Base-by-base conservation (phyloP, 2,329 filamentous ascomycete species). In the Trichophaea hybrida region DNA sequence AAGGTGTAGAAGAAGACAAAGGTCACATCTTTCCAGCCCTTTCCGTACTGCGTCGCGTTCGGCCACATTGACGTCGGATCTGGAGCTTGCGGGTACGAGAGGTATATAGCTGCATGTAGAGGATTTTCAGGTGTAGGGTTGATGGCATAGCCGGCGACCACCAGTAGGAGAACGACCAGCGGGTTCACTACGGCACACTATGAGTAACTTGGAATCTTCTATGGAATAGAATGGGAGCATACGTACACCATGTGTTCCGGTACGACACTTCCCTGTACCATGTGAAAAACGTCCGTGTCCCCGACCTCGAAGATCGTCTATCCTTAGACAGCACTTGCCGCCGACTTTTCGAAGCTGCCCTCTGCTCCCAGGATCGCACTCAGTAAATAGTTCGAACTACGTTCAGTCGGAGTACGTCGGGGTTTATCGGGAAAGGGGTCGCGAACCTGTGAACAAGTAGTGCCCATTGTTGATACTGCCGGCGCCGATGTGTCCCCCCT, bases 1-100 rank as follows among this genome's bases (percentile, higher is more conserved):
- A 96, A 75, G 44, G 81, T 91, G 74, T 96, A 96, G 75, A 96
- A 96, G 61, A 76, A 75, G 58, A 96, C 87, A 69, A 97, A 91
- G 48, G 86, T 85, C 57, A 95, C 77, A 71, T 97, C 90, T 76
- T 84, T 85, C 44, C 73, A 77, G n/a, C 90, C 90, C 73, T 96
- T 96, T 72, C 85, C 89, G 74, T 95, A 97, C 69, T 90, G 86
- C 15, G 76, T 73, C 61, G 68, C 78, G 73, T 68, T 75, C 3
- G 74, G 74, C 59, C 70, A 74, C 57, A 72, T 72, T 61, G 67
- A 65, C 8, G 65, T 65, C 4, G 67, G 59, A 61, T 74, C 73
- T n/a, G 73, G 74, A 13, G 85, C 80, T 60, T 90, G 77, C 59
- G 81, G 80, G 75, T 97, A 97, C 55, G 89, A 93, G 62, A 96